These are phyloP conservation scores for Rachicladosporium sp. DNA, from an alignment of 2,329 filamentous ascomycete genomes.

Conservation along the genomic window DNA sequence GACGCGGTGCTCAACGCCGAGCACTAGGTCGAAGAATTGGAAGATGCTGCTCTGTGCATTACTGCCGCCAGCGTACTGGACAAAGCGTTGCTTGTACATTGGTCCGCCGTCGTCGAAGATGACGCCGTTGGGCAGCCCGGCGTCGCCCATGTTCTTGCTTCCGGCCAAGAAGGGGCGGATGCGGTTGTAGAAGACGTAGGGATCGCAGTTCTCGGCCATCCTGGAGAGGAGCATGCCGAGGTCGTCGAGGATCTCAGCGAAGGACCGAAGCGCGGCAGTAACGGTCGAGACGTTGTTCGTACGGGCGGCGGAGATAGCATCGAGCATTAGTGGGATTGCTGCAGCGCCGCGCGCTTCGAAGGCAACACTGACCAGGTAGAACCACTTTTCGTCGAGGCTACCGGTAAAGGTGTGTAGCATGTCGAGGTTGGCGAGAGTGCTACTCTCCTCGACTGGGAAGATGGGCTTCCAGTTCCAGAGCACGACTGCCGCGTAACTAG, in stretches of 20 bases:
- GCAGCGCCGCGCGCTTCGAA: constrained; percentile 87
- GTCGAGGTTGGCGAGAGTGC: constrained; percentile 75
- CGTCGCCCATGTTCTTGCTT: constrained; percentile 95
- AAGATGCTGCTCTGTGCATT: constrained; percentile 96
- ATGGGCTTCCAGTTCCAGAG: constrained; percentile 96
- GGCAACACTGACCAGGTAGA: constrained; percentile 88
- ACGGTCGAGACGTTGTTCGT: constrained; percentile 58
- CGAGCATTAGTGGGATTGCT: constrained; percentile 77
- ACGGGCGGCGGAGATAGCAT: constrained; percentile 70
- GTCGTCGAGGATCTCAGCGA: constrained; percentile 82
- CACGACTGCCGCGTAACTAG: constrained; percentile 82
- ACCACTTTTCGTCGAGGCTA: constrained; percentile 94
- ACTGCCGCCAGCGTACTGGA: constrained; percentile 83
- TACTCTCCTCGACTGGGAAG: constrained; percentile 69
- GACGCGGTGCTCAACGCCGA: constrained; percentile 80
- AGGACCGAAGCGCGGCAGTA: constrained; percentile 60
- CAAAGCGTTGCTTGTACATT: constrained; percentile 44
- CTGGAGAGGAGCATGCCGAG: constrained; percentile 64
- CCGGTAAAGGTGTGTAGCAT: constrained; percentile 87
- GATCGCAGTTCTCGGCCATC: constrained; percentile 94
- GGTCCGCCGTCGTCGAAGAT: constrained; percentile 65
- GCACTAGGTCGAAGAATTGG: constrained; percentile 89
- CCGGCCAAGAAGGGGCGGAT: constrained; percentile 94
- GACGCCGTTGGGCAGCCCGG: constrained; percentile 76
- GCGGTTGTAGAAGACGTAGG: constrained; percentile 86